These are phyloP conservation scores for Metarhizium robertsii DNA, from an alignment of 2,329 filamentous ascomycete genomes.

Conservation along the genomic window DNA sequence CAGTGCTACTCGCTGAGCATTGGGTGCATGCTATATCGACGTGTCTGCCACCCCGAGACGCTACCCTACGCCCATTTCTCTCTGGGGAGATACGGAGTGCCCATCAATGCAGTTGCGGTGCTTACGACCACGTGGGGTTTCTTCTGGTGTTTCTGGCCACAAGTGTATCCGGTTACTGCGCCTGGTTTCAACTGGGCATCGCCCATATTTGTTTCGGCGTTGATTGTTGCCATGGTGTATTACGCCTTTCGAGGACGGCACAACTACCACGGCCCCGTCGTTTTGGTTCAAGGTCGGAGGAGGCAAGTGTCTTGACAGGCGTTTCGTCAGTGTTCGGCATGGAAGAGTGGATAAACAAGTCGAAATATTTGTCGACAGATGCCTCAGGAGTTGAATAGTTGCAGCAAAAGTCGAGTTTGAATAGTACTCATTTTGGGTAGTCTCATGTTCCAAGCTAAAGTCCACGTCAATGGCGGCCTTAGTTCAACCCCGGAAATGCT, in stretches of 20 bases:
- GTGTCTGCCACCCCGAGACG: not conserved
- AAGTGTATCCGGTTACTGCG: not conserved
- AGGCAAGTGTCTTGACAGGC: too few relatives aligned
- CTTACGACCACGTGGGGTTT: not conserved
- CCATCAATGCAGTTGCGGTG: not conserved
- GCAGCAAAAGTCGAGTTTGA: too few relatives aligned
- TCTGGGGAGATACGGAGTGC: not conserved
- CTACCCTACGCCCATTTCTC: not conserved
- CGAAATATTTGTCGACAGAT: too few relatives aligned
- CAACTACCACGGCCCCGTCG: not conserved
- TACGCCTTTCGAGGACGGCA: not conserved
- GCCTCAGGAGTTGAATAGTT: too few relatives aligned
- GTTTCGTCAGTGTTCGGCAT: not conserved
- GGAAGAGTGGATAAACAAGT: not conserved
- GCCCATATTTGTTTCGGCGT: not conserved
- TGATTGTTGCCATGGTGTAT: not conserved
- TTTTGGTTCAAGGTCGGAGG: not conserved
- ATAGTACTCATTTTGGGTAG: too few relatives aligned
- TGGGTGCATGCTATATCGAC: not conserved
- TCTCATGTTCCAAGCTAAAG: too few relatives aligned
- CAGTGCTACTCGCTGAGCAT: conserved; percentile 1
- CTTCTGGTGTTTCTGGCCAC: conserved; percentile 1
- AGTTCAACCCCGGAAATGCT: too few relatives aligned
- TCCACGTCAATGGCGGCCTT: too few relatives aligned
- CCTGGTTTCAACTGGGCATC: not conserved